Conservation (phyloP, 768 basidiomycete genomes). For the Tricholoma terreum region DNA sequence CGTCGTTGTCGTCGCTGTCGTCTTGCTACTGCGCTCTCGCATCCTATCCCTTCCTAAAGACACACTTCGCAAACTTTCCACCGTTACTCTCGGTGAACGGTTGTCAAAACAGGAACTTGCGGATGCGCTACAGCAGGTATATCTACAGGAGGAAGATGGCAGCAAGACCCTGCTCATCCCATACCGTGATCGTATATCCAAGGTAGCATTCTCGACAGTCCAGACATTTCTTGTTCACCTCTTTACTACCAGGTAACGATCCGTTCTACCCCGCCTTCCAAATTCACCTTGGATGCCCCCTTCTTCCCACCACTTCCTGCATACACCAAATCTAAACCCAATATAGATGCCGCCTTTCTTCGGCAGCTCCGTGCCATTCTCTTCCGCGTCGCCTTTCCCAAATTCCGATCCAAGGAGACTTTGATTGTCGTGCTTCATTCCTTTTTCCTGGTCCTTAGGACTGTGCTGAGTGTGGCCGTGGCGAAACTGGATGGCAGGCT, state of each 20-base stretch:
- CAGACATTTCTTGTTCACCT: neutral
- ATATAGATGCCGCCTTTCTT: constrained; percentile 67
- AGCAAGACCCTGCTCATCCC: constrained; percentile 66
- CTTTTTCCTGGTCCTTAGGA: constrained; percentile 80
- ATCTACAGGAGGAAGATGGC: constrained; percentile 55
- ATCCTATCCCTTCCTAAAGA: constrained; percentile 34
- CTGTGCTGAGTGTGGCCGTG: constrained; percentile 83
- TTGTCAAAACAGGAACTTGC: constrained; percentile 40
- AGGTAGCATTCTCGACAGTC: constrained; percentile 34
- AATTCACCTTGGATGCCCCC: constrained; percentile 49
- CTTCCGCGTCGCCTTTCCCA: constrained; percentile 66
- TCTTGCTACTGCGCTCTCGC: constrained; percentile 50
- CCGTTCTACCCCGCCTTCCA: constrained; percentile 44
- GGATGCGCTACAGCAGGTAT: constrained; percentile 57
- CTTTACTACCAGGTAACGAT: constrained; percentile 38
- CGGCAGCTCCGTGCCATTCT: constrained; percentile 73
- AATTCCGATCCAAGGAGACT: constrained; percentile 63
- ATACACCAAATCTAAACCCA: constrained; percentile 48
- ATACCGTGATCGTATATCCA: constrained; percentile 58
- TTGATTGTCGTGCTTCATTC: constrained; percentile 76
- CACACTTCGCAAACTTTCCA: constrained; percentile 25
- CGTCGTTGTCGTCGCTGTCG: constrained; percentile 40
- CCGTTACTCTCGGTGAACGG: constrained; percentile 23
- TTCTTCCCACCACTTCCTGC: constrained; percentile 61
- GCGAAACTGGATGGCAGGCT: constrained; percentile 88